Evolutionary conservation across 345 rosid genomes (phyloP).

Genomic region (Sisymbrium irio): DNA sequence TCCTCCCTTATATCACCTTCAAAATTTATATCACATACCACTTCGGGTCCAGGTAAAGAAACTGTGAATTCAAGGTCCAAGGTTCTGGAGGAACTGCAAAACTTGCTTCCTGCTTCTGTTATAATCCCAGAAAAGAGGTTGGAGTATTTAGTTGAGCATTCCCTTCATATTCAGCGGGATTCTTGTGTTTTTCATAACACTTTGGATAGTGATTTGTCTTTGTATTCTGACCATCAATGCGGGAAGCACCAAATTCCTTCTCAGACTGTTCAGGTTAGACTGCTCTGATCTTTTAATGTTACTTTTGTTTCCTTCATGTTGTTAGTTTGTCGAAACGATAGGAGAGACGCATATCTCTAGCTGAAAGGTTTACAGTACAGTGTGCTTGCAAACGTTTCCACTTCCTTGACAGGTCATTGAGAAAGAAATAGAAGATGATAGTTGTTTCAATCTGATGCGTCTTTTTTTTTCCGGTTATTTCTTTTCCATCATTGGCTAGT

Average conservation of each 20-base stretch:
- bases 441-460: slow-evolving; percentile 11
- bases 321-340: slow-evolving; percentile 4
- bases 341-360: slow-evolving; percentile 11
- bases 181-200: slow-evolving; percentile 66
- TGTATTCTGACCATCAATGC: slow-evolving; percentile 65
- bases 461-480: slow-evolving; percentile 8
- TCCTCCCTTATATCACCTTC: slow-evolving; percentile 46
- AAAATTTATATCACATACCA: slow-evolving; percentile 10
- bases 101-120: slow-evolving; percentile 61
- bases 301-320: background rate
- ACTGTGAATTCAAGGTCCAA: slow-evolving; percentile 42
- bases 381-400: slow-evolving; percentile 4
- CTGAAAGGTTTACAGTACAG: slow-evolving; percentile 2
- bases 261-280: slow-evolving; percentile 61
- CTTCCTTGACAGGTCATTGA: background rate
- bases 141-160: slow-evolving; percentile 69
- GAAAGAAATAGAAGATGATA: slow-evolving; percentile 15
- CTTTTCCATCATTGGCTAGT: slow-evolving; percentile 10
- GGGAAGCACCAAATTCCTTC: slow-evolving; percentile 67
- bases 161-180: slow-evolving; percentile 56
- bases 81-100: slow-evolving; percentile 55
- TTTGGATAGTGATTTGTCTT: slow-evolving; percentile 53
- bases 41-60: slow-evolving; percentile 35
- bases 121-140: slow-evolving; percentile 63
- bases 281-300: slow-evolving; percentile 8